Evolutionary conservation across 1,284 basidiomycete genomes (phyloP).

Genomic region (Sporisorium graminicola): DNA sequence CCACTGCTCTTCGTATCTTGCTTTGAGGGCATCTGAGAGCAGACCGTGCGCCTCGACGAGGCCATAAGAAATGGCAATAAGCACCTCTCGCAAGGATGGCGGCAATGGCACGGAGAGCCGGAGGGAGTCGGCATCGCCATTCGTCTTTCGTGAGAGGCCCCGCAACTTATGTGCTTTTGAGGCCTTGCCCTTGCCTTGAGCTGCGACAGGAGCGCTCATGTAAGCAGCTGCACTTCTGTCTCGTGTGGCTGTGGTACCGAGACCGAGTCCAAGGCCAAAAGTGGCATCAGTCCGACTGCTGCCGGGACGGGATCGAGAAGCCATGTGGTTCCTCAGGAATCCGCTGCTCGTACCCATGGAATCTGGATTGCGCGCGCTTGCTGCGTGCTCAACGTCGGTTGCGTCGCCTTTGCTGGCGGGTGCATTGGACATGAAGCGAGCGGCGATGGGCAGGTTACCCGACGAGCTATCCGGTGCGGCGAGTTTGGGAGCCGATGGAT

Average conservation of each 20-base stretch:
- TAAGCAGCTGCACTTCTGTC: constrained; percentile 32
- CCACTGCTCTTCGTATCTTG: constrained; percentile 64
- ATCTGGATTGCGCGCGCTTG: constrained; percentile 36
- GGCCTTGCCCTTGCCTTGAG: constrained; percentile 20
- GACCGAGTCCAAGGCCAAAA: constrained; percentile 49
- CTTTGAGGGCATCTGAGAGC: constrained; percentile 58
- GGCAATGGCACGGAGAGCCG: constrained; percentile 55
- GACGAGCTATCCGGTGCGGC: background rate
- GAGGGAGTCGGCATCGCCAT: constrained; percentile 32
- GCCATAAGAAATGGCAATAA: constrained; percentile 54
- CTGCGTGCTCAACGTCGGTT: constrained; percentile 10
- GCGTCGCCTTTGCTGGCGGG: constrained; percentile 8
- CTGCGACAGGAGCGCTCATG: constrained; percentile 9
- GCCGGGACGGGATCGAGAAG: background rate
- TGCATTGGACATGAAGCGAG: constrained; percentile 51
- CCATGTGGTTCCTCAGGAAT: background rate
- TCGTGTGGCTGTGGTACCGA: constrained; percentile 37
- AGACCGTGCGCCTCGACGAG: constrained; percentile 55
- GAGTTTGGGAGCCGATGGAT: background rate
- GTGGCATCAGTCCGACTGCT: constrained; percentile 9
- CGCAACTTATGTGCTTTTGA: constrained; percentile 50
- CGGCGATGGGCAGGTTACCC: constrained; percentile 57
- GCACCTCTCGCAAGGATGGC: constrained; percentile 51
- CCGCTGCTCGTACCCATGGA: constrained; percentile 5
- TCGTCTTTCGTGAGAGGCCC: constrained; percentile 22